phyloP scores from a whole-genome alignment of 495 filamentous ascomycete genomes.

The Melanomma pulvis-pyrius region DNA sequence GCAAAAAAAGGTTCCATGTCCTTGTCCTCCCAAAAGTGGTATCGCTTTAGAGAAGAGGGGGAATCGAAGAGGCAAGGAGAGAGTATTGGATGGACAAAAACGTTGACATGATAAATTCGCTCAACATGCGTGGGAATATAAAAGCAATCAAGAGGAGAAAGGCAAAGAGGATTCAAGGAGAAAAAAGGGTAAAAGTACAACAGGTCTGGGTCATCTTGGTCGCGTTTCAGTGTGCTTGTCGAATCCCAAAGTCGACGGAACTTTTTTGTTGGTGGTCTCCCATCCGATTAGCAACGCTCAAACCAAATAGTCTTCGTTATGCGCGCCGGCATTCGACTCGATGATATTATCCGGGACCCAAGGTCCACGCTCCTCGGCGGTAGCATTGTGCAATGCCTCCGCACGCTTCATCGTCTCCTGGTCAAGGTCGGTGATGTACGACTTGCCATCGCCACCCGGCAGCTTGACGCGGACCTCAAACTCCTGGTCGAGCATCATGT shows the following conservation, averaged over 20 bases:
- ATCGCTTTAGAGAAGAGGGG: slow-evolving; percentile 17
- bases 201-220: slow-evolving; percentile 11
- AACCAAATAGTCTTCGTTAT: slow-evolving; percentile 33
- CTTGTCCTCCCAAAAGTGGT: slow-evolving; percentile 5
- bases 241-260: neutral
- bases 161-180: slow-evolving; percentile 25
- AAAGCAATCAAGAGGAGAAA: slow-evolving; percentile 16
- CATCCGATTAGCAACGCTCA: neutral
- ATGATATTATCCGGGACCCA: slow-evolving; percentile 60
- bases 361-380: slow-evolving; percentile 79
- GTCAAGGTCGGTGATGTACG: slow-evolving; percentile 92
- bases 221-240: slow-evolving; percentile 25
- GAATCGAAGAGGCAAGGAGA: slow-evolving; percentile 14
- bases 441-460: slow-evolving; percentile 64
- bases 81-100: too few species aligned
- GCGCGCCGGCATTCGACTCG: slow-evolving; percentile 7
- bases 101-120: slow-evolving; percentile 5
- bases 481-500: slow-evolving; percentile 97
- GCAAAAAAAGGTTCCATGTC: neutral
- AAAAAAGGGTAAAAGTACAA: slow-evolving; percentile 31
- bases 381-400: slow-evolving; percentile 74
- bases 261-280: slow-evolving; percentile 18
- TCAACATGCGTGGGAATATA: neutral
- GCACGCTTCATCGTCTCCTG: slow-evolving; percentile 86
- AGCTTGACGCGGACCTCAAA: slow-evolving; percentile 89